Base-by-base conservation (phyloP, 73 alveolate species). In the Paramecium primaurelia region DNA sequence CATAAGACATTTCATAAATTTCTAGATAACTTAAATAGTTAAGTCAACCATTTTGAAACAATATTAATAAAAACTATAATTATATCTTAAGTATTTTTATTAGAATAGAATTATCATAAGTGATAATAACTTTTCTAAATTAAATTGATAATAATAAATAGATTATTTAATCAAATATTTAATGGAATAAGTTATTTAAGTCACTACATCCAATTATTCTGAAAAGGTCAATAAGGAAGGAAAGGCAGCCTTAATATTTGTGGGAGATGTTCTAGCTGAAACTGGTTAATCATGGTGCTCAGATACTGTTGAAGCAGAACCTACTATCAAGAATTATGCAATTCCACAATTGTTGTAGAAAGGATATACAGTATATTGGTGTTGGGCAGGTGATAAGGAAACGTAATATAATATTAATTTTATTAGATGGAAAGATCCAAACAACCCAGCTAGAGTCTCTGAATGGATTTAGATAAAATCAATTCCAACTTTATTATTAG, bases 231-330 rank as follows among this genome's bases (percentile, higher is more conserved):
- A 75, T 75, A 75, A 75, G 16, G 88, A 75, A 42, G 88, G 88
- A 36, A 75, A 75, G 40, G 88, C 88, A 75, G 88, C 88, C 8
- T 11, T 75, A 22, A 38, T 75, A 5, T 75, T 75, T 75, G 88
- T 75, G 18, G 88, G 68, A 30, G 59, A 75, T 37, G 38, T 25
- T 4, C 25, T 38, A 12, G 68, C 58, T 4, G 88, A 75, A 20
- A 75, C 88, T 16, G 88, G 88, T 12, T 30, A 75, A 20, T 75
- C 88, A 34, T 75, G 88, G 88, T 75, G 88, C 14, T 42, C 88
- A 4, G 88, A 75, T 75, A 36, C 64, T 16, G 88, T 75, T 16
- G 38, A 75, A 42, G 88, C 88, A 37, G 88, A 36, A 75, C 68
- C 58, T 12, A 75, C 59, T 2, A 36, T 75, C 18, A 75, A 36